phyloP scores from a whole-genome alignment of 805 yeast species.

The Candida montana region DNA sequence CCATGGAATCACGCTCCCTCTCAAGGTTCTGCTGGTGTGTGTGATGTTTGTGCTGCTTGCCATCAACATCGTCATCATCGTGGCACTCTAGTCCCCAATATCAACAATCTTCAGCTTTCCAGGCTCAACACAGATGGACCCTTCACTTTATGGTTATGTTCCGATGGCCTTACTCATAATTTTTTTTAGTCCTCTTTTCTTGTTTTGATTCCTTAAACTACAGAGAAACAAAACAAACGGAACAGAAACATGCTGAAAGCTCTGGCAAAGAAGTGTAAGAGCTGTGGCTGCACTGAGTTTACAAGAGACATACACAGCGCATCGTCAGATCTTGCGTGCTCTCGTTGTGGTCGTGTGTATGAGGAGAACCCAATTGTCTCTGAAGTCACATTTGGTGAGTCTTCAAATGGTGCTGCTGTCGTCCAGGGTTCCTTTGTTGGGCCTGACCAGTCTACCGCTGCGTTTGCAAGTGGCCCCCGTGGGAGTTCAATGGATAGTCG shows the following conservation, averaged over 20 bases:
- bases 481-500: constrained; percentile 78
- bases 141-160: not conserved
- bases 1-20: constrained; percentile 10
- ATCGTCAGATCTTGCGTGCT: constrained; percentile 76
- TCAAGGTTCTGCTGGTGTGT: constrained; percentile 10
- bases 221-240: not conserved
- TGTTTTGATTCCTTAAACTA: constrained; percentile 1
- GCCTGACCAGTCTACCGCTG: constrained; percentile 76
- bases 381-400: constrained; percentile 91
- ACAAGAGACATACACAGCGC: constrained; percentile 49
- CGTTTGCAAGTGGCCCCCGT: constrained; percentile 58
- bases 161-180: not conserved
- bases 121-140: no score
- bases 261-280: constrained; percentile 29
- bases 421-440: constrained; percentile 94
- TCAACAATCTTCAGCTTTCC: no score
- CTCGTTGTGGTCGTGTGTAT: constrained; percentile 76
- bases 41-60: constrained; percentile 3
- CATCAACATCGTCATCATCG: not conserved
- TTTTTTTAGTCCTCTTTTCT: not conserved
- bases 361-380: constrained; percentile 94
- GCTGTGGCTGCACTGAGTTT: constrained; percentile 51
- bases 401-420: constrained; percentile 88
- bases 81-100: not conserved
- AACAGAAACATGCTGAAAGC: constrained; percentile 1